These are phyloP conservation scores for Plasmopara halstedii DNA, from an alignment of 352 stramenopile species.

Conservation along the genomic window DNA sequence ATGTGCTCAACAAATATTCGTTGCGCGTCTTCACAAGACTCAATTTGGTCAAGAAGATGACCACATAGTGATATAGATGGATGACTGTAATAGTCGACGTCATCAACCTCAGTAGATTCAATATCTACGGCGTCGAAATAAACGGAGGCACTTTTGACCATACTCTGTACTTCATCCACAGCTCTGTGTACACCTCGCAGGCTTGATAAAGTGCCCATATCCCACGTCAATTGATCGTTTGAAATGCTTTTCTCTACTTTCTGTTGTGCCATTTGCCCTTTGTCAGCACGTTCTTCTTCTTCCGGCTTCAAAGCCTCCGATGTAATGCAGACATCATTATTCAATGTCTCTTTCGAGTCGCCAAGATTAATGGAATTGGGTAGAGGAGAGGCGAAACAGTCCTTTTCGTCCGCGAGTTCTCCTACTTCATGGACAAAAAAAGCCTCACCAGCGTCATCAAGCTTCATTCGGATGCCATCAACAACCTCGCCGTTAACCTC, in stretches of 20 bases:
- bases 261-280: too few species aligned
- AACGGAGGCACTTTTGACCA: conserved; percentile 63
- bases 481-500: conserved; percentile 56
- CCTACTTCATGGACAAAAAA: conserved; percentile 70
- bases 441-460: conserved; percentile 55
- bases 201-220: conserved; percentile 41
- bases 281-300: conserved; percentile 21
- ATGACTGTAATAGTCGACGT: conserved; percentile 23
- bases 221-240: conserved; percentile 45
- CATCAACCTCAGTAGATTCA: conserved; percentile 5
- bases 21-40: conserved; percentile 36
- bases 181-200: conserved; percentile 15
- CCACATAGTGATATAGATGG: conserved; percentile 74
- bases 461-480: conserved; percentile 60
- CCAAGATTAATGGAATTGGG: conserved; percentile 29
- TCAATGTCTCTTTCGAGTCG: conserved; percentile 8
- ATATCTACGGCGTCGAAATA: conserved; percentile 76
- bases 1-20: conserved; percentile 62
- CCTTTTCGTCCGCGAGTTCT: conserved; percentile 45
- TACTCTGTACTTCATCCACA: conserved; percentile 21
- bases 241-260: conserved; percentile 4
- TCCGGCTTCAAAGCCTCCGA: conserved; percentile 11
- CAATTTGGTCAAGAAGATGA: conserved; percentile 35
- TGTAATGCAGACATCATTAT: conserved; percentile 5
- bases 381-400: conserved; percentile 60